Percentiles rank a stretch among this genome's conserved stretches.
phyloP scores from a whole-genome alignment of 2,329 filamentous ascomycete genomes.

The Triangularia setosa region DNA sequence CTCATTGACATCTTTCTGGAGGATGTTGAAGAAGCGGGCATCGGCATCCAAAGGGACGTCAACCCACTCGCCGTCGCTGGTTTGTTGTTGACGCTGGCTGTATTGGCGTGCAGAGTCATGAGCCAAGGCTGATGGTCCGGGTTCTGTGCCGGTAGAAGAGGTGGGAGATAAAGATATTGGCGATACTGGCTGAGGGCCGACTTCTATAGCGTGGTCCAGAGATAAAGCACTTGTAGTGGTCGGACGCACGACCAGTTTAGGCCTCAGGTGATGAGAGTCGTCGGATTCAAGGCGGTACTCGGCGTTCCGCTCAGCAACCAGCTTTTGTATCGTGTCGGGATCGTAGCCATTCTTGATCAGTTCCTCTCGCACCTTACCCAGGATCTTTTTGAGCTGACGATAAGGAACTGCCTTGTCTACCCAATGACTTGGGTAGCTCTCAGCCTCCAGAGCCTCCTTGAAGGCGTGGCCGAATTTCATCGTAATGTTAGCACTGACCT shows the following conservation, averaged over 20 bases:
- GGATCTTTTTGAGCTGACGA: slow-evolving; percentile 80
- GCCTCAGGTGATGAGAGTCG: slow-evolving; percentile 20
- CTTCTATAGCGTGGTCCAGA: neutral
- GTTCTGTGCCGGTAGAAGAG: neutral
- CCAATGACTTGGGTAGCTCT: slow-evolving; percentile 69
- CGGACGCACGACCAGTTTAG: slow-evolving; percentile 28
- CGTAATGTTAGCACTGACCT: slow-evolving; percentile 19
- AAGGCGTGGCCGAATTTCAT: slow-evolving; percentile 91
- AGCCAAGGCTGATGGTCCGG: neutral
- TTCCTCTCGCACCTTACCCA: slow-evolving; percentile 74
- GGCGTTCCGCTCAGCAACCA: slow-evolving; percentile 52
- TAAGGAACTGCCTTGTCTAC: slow-evolving; percentile 77
- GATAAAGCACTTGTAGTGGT: slow-evolving; percentile 48
- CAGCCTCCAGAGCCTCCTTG: slow-evolving; percentile 62
- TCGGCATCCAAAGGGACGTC: slow-evolving; percentile 76
- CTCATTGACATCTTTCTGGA: slow-evolving; percentile 66
- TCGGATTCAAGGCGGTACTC: slow-evolving; percentile 29
- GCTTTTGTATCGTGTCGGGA: slow-evolving; percentile 61
- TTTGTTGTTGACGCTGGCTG: neutral
- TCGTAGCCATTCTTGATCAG: slow-evolving; percentile 68
- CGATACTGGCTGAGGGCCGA: slow-evolving; percentile 5
- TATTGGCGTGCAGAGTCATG: neutral
- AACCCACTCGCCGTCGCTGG: slow-evolving; percentile 39
- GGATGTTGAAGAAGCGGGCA: slow-evolving; percentile 71
- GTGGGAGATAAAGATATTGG: neutral